Conservation (phyloP, 805 yeast genomes). For the Lipomyces starkeyi region DNA sequence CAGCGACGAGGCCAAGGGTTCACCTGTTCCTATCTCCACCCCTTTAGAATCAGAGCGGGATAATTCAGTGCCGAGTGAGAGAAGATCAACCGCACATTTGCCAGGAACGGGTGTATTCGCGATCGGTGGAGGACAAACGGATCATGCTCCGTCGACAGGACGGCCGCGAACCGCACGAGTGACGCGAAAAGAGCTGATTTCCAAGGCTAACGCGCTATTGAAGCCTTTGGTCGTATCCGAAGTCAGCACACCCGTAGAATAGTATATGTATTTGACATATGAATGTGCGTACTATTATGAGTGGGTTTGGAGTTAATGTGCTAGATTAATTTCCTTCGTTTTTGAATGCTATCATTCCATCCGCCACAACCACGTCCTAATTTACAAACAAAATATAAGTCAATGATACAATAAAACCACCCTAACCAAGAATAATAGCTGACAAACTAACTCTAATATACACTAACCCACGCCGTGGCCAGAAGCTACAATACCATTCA, state of each 20-base stretch:
- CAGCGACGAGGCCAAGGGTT: background rate
- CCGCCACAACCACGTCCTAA: too few relatives aligned
- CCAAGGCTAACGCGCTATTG: slow-evolving; percentile 38
- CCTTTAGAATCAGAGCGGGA: background rate
- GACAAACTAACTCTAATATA: background rate
- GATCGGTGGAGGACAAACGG: background rate
- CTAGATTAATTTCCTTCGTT: background rate
- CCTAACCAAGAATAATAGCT: background rate
- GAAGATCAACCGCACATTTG: background rate
- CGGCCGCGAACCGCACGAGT: slow-evolving; percentile 27
- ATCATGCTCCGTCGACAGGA: slow-evolving; percentile 7
- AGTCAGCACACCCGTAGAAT: background rate
- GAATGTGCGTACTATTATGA: background rate
- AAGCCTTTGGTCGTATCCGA: slow-evolving; percentile 11
- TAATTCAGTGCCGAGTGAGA: slow-evolving; percentile 1
- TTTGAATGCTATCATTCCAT: background rate
- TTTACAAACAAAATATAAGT: background rate
- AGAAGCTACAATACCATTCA: background rate
- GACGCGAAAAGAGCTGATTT: slow-evolving; percentile 37
- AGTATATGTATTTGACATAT: too few relatives aligned
- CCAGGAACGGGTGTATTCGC: background rate
- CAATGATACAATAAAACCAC: background rate
- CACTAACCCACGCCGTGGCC: background rate
- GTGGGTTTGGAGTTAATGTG: background rate
- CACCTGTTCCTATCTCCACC: slow-evolving; percentile 4